These are phyloP conservation scores for Myxozyma lipomycoides DNA, from an alignment of 805 yeast species.

Conservation along the genomic window DNA sequence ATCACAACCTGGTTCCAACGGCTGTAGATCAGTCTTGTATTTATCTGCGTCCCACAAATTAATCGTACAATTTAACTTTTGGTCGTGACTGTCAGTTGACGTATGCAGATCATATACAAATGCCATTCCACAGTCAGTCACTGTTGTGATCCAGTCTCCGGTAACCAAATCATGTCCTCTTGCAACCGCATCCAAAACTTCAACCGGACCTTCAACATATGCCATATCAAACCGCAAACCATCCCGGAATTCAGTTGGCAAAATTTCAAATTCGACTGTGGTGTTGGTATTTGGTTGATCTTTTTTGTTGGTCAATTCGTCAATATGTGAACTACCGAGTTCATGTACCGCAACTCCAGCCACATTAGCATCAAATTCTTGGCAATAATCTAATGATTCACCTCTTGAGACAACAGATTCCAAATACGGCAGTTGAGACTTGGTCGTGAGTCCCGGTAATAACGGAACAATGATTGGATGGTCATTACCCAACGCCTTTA, in stretches of 20 bases:
- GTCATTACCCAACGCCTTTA: conserved; percentile 11
- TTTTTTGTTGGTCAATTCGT: not conserved
- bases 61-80: conserved; percentile 2
- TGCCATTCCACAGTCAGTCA: conserved; percentile 41
- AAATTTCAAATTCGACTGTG: not conserved
- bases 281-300: not conserved
- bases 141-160: conserved; percentile 33
- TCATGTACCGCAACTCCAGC: not conserved
- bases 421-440: conserved; percentile 30
- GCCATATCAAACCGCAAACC: conserved; percentile 23
- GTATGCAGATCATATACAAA: conserved; percentile 33
- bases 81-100: conserved; percentile 24
- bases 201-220: conserved; percentile 36
- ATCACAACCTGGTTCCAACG: conserved; percentile 30
- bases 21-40: conserved; percentile 35
- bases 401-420: conserved; percentile 15
- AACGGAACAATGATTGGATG: conserved; percentile 34
- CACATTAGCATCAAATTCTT: not conserved
- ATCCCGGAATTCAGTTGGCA: conserved; percentile 19
- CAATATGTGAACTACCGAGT: not conserved
- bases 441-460: conserved; percentile 34
- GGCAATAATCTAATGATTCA: conserved; percentile 13
- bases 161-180: conserved; percentile 39
- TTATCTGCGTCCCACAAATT: conserved; percentile 35
- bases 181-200: conserved; percentile 33